Conservation (phyloP, 306 rosid species). For the Lagenaria siceraria region DNA sequence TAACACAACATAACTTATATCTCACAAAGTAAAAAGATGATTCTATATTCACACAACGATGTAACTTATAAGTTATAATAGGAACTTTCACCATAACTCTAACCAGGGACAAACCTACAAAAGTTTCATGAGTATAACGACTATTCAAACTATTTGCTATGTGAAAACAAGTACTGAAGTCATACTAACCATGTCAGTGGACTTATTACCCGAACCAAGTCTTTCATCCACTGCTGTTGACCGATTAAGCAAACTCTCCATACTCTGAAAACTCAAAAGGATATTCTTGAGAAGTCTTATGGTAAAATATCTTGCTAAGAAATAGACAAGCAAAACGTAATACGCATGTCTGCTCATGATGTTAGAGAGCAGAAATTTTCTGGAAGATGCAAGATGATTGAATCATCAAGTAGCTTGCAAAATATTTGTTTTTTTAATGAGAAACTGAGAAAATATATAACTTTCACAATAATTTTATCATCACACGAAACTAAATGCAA, state of each 20-base stretch:
- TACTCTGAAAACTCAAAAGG: conserved; percentile 41
- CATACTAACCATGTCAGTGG: conserved; percentile 42
- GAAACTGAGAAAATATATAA: background rate
- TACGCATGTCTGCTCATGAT: background rate
- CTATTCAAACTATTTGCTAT: background rate
- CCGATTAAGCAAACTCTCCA: conserved; percentile 37
- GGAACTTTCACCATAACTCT: background rate
- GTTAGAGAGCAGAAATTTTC: background rate
- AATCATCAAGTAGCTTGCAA: background rate
- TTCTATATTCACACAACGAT: background rate
- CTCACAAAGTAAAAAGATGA: background rate
- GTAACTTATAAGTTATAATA: background rate
- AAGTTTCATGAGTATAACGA: background rate
- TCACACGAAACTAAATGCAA: background rate
- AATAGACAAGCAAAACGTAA: background rate
- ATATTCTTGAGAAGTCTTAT: background rate
- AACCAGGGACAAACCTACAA: background rate
- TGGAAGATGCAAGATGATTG: background rate
- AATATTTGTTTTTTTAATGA: background rate
- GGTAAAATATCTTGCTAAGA: background rate
- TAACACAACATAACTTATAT: background rate
- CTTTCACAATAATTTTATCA: background rate
- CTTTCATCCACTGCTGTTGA: conserved; percentile 23
- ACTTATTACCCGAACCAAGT: conserved; percentile 20
- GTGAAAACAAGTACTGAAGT: conserved; percentile 8